These are phyloP conservation scores for Hypoxylon sp. DNA, from an alignment of 2,329 filamentous ascomycete genomes.

Conservation along the genomic window DNA sequence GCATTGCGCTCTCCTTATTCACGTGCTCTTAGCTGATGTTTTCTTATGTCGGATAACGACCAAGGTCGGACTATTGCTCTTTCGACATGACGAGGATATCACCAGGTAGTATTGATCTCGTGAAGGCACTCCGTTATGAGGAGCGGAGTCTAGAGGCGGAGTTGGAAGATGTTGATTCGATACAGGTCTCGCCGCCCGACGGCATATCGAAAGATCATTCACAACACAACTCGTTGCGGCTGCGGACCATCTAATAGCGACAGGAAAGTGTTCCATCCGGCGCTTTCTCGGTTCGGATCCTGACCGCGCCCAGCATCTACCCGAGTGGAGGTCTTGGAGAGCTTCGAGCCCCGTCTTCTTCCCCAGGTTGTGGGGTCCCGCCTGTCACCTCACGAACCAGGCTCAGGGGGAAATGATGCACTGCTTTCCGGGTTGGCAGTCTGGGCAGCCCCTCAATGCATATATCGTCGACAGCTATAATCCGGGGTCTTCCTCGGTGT, in stretches of 20 bases:
- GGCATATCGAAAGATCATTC: not conserved
- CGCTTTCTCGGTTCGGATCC: constrained; percentile 27
- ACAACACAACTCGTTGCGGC: constrained; percentile 1
- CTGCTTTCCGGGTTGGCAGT: constrained; percentile 4
- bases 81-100: constrained; percentile 1
- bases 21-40: not conserved
- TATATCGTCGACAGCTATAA: constrained; percentile 18
- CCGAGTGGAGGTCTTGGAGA: constrained; percentile 15
- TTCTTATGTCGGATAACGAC: not conserved
- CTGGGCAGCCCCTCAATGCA: constrained; percentile 12
- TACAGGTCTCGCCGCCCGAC: not conserved
- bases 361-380: constrained; percentile 22
- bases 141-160: constrained; percentile 25
- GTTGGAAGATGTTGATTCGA: constrained; percentile 20
- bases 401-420: constrained; percentile 15
- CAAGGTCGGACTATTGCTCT: constrained; percentile 8
- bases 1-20: not conserved
- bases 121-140: not conserved
- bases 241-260: not conserved
- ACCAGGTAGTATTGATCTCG: constrained; percentile 1
- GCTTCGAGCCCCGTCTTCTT: constrained; percentile 14
- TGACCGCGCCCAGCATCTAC: not conserved
- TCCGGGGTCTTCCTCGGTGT: constrained; percentile 19
- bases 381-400: constrained; percentile 10
- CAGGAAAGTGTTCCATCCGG: constrained; percentile 26